A percentile compares a stretch with the other conserved stretches of the same genome.
These are phyloP conservation scores for Puccinia horiana DNA, from an alignment of 1,284 basidiomycete species.

Conservation along the genomic window DNA sequence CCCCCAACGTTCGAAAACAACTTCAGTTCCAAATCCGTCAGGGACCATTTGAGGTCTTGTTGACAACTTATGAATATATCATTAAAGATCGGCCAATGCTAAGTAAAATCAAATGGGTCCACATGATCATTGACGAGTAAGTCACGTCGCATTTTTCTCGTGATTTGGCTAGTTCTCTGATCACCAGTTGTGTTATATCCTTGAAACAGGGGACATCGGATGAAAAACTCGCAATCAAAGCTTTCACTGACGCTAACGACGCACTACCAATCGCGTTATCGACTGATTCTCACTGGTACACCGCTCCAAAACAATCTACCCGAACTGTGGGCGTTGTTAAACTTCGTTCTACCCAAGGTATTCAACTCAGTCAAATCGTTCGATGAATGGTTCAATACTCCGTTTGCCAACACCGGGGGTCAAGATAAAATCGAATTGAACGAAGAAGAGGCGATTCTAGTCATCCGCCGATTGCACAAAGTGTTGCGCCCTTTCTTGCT, in stretches of 20 bases:
- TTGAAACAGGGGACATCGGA: constrained; percentile 76
- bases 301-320: constrained; percentile 94
- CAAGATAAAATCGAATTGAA: constrained; percentile 98
- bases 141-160: neutral
- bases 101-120: constrained; percentile 92
- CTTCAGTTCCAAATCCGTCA: constrained; percentile 64
- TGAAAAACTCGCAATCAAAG: constrained; percentile 99
- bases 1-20: constrained; percentile 74
- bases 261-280: constrained; percentile 88
- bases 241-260: constrained; percentile 88
- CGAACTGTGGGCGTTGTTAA: constrained; percentile 95
- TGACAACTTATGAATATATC: constrained; percentile 99
- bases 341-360: constrained; percentile 96
- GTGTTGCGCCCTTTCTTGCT: constrained; percentile 96
- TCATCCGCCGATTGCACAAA: constrained; percentile 97
- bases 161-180: neutral
- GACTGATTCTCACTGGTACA: constrained; percentile 95
- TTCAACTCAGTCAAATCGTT: constrained; percentile 99
- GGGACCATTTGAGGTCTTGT: constrained; percentile 86
- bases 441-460: constrained; percentile 98
- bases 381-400: constrained; percentile 99
- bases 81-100: constrained; percentile 93
- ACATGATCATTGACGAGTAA: constrained; percentile 95
- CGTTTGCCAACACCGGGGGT: constrained; percentile 94
- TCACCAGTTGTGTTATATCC: neutral